Evolutionary conservation across 495 filamentous ascomycete genomes (phyloP), one percentile per base, ranked within the genome.

Genomic region (Tuber indicum): DNA sequence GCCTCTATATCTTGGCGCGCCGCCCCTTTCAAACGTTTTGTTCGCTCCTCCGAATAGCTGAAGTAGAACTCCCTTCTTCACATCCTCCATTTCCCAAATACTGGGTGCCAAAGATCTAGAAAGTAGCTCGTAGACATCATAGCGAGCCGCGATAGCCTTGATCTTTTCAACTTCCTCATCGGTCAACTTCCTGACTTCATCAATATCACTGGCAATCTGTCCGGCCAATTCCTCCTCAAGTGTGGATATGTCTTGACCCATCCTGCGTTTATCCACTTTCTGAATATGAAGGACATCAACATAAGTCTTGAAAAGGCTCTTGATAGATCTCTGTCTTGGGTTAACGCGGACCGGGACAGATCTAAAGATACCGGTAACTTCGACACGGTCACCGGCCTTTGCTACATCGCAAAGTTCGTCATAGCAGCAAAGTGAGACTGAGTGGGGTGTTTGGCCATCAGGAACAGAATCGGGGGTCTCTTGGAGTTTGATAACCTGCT

Each of bases 31-130:
- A 84, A 99, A 99, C 0, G 92, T 91, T 85, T 99, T 99, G 86
- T 99, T 99, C n/a, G 96, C 98, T 42, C 96, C 96, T 23, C 96
- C 96, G 83, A 99, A 99, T 71, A 99, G 88, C 82, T 99, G 96
- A 5, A 99, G 90, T 17, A 99, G 87, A 75, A 99, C 97, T 43
- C 96, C 96, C 84, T 99, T 99, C 88, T 98, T 98, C 49, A 98
- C 93, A 83, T 99, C 96, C 76, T 98, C 96, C 92, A 96, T 93
- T 84, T 99, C 96, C 86, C 96, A 98, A 79, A 99, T 89, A 76
- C 93, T 97, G 32, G 96, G 96, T 3, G 96, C 96, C 39, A 99
- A 86, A 0, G 96, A 98, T 21, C 96, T 91, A 32, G 96, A 89
- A 6, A 99, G 90, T 47, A 99, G 89, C 70, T 99, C 93, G 83